Percentiles rank a stretch among this genome's conserved stretches.
These are phyloP conservation scores for Gossypium davidsonii DNA, from an alignment of 441 rosid genomes.

Conservation along the genomic window DNA sequence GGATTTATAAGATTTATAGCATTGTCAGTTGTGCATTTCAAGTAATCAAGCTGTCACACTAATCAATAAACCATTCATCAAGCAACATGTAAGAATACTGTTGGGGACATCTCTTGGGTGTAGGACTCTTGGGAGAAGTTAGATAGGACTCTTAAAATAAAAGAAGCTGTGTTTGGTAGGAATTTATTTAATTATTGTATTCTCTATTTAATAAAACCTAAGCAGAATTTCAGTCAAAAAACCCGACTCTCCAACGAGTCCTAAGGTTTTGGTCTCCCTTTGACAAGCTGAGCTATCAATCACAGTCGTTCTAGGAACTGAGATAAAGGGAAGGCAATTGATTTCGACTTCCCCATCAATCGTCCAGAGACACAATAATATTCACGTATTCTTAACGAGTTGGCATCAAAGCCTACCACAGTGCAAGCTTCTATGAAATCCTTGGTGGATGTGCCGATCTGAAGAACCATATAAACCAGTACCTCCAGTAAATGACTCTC, in stretches of 20 bases:
- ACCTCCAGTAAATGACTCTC: neutral
- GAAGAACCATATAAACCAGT: neutral
- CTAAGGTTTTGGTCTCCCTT: neutral
- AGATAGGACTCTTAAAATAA: neutral
- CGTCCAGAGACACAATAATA: neutral
- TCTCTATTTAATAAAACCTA: neutral
- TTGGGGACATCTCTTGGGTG: neutral
- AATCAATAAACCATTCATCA: slow-evolving; percentile 4
- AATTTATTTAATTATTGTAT: neutral
- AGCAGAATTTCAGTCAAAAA: neutral
- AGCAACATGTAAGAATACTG: neutral
- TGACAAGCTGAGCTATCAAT: neutral
- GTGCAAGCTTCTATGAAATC: neutral
- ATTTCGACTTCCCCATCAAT: neutral
- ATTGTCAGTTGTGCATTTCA: neutral
- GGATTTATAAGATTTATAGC: slow-evolving; percentile 22
- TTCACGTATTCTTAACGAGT: neutral
- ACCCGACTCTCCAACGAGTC: neutral
- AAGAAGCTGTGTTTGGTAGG: neutral
- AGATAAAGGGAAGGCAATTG: neutral
- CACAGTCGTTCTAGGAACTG: neutral
- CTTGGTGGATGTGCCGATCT: neutral
- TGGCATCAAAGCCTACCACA: neutral
- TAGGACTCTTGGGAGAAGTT: neutral
- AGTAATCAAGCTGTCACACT: neutral